phyloP scores from a whole-genome alignment of 805 yeast genomes.

The Debaryomyces prosopidis region DNA sequence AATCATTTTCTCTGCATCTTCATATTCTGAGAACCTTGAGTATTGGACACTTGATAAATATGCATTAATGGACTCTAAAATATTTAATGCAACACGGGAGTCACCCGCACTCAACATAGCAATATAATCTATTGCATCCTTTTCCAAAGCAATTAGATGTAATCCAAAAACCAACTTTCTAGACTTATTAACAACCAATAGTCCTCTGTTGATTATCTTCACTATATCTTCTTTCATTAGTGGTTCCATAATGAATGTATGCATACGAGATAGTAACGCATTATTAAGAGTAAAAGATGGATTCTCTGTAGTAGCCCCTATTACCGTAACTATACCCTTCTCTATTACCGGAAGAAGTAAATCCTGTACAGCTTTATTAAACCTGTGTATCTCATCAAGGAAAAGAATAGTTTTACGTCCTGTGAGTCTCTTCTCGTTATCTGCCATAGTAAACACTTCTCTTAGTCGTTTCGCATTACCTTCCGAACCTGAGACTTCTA shows the following conservation, averaged over 20 bases:
- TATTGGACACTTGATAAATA: conserved; percentile 40
- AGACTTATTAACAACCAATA: conserved; percentile 53
- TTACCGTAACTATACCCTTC: conserved; percentile 37
- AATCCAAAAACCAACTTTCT: conserved; percentile 53
- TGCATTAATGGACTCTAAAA: conserved; percentile 72
- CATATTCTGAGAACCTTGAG: conserved; percentile 16
- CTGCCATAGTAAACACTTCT: conserved; percentile 38
- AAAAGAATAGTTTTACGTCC: conserved; percentile 43
- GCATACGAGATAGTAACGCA: conserved; percentile 45
- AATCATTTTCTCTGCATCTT: conserved; percentile 14
- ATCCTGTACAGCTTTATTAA: conserved; percentile 45
- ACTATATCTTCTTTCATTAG: conserved; percentile 31
- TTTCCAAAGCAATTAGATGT: conserved; percentile 52
- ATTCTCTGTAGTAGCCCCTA: conserved; percentile 66
- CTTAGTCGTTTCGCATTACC: conserved; percentile 35
- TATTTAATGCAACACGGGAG: conserved; percentile 78
- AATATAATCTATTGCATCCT: conserved; percentile 63
- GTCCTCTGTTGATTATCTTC: conserved; percentile 35
- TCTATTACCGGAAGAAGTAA: conserved; percentile 43
- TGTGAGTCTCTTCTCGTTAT: conserved; percentile 32
- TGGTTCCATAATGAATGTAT: conserved; percentile 45
- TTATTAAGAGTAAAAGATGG: conserved; percentile 45
- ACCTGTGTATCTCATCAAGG: conserved; percentile 45
- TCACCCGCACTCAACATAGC: conserved; percentile 84
- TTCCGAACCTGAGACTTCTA: conserved; percentile 43